Evolutionary conservation across 805 yeast species (phyloP).

Genomic region (Teunomyces kruisii): DNA sequence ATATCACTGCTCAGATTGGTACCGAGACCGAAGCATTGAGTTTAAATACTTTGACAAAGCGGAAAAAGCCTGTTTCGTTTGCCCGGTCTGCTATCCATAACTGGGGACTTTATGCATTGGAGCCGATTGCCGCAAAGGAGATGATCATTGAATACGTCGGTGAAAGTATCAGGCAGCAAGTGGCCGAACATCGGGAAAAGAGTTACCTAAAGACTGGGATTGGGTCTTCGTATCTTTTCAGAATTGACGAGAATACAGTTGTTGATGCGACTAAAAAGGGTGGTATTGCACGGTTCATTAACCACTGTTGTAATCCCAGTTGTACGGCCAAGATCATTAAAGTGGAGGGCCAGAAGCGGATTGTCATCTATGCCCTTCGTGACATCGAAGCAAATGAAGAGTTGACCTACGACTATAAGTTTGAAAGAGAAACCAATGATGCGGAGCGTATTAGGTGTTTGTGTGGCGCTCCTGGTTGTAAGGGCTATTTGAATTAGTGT

Average conservation of each 20-base stretch:
- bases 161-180: conserved; percentile 87
- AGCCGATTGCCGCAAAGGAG: conserved; percentile 92
- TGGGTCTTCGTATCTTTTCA: conserved; percentile 89
- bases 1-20: conserved; percentile 79
- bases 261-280: conserved; percentile 98
- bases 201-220: conserved; percentile 86
- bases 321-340: conserved; percentile 96
- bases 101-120: conserved; percentile 96
- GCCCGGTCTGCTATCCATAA: conserved; percentile 96
- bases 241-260: conserved; percentile 91
- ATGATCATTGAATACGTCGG: conserved; percentile 99
- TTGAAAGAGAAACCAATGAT: conserved; percentile 86
- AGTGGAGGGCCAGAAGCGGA: conserved; percentile 90
- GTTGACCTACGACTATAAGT: conserved; percentile 92
- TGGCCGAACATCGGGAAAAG: conserved; percentile 89
- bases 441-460: conserved; percentile 86
- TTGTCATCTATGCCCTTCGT: conserved; percentile 89
- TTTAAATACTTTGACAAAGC: conserved; percentile 81
- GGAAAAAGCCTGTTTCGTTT: conserved; percentile 93
- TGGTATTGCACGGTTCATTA: conserved; percentile 94
- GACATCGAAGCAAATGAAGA: conserved; percentile 90
- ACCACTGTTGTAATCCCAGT: conserved; percentile 96
- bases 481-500: conserved; percentile 76
- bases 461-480: conserved; percentile 95
- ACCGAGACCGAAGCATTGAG: conserved; percentile 79